phyloP scores from a whole-genome alignment of 805 yeast genomes.

The Phaffomyces thermotolerans region DNA sequence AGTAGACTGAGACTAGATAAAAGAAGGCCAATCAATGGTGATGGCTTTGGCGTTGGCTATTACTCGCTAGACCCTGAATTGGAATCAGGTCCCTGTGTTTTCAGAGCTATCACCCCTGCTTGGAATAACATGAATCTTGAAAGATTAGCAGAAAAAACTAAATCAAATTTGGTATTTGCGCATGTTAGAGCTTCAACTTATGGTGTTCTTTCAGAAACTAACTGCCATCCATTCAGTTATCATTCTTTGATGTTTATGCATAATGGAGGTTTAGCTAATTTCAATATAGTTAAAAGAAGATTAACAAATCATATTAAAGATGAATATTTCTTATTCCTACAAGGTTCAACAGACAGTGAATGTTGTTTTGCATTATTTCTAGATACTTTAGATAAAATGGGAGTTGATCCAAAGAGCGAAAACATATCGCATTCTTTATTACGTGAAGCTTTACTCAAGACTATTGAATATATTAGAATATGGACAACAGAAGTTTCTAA shows the following conservation, averaged over 20 bases:
- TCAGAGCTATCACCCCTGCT: slow-evolving; percentile 94
- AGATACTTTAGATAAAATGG: slow-evolving; percentile 69
- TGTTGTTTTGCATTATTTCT: slow-evolving; percentile 87
- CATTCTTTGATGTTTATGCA: slow-evolving; percentile 94
- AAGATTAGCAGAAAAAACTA: slow-evolving; percentile 80
- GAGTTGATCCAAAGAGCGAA: slow-evolving; percentile 56
- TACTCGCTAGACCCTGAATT: slow-evolving; percentile 56
- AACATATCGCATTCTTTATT: slow-evolving; percentile 48
- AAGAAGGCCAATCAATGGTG: slow-evolving; percentile 92
- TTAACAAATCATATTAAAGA: slow-evolving; percentile 70
- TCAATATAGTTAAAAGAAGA: slow-evolving; percentile 62
- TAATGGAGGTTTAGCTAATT: slow-evolving; percentile 83
- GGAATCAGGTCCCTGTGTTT: slow-evolving; percentile 79
- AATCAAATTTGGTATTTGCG: slow-evolving; percentile 79
- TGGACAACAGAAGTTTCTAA: slow-evolving; percentile 64
- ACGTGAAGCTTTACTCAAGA: slow-evolving; percentile 60
- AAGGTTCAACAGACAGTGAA: slow-evolving; percentile 95
- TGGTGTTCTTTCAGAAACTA: slow-evolving; percentile 89
- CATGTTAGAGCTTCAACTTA: slow-evolving; percentile 96
- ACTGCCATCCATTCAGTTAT: slow-evolving; percentile 92
- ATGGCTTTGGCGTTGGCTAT: slow-evolving; percentile 97
- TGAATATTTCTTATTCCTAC: slow-evolving; percentile 69
- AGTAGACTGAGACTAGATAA: slow-evolving; percentile 80
- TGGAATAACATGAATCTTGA: slow-evolving; percentile 94
- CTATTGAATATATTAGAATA: slow-evolving; percentile 66